These are phyloP conservation scores for Penicillium brasilianum DNA, from an alignment of 2,329 filamentous ascomycete species.

Conservation along the genomic window DNA sequence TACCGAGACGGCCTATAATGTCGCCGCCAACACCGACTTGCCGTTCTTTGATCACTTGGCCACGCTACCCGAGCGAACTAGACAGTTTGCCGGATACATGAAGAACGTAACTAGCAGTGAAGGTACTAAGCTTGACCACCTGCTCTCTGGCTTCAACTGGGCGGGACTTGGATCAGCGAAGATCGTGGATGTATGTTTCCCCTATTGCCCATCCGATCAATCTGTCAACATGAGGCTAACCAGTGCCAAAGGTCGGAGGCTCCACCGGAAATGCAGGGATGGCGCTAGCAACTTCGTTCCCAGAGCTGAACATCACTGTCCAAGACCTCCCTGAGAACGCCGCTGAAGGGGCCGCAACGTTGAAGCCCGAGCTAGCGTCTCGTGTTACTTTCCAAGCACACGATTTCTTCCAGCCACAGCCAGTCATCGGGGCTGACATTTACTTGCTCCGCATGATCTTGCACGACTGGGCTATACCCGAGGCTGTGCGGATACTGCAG, in stretches of 20 bases:
- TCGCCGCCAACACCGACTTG: neutral
- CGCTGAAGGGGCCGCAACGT: neutral
- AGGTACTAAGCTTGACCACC: neutral
- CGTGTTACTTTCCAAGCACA: slow-evolving; percentile 10
- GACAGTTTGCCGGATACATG: slow-evolving; percentile 1
- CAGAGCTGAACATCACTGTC: neutral
- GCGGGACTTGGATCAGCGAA: neutral
- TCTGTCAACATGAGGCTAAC: neutral
- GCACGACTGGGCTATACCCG: slow-evolving; percentile 15
- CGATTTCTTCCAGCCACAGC: slow-evolving; percentile 14
- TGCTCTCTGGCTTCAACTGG: neutral
- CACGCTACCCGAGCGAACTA: slow-evolving; percentile 23
- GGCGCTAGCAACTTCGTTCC: neutral
- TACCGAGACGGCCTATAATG: neutral
- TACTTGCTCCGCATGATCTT: slow-evolving; percentile 21
- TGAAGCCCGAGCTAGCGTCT: neutral
- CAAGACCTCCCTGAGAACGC: slow-evolving; percentile 2
- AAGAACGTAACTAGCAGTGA: neutral
- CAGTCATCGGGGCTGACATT: slow-evolving; percentile 16
- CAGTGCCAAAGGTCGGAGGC: neutral
- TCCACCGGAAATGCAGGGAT: neutral
- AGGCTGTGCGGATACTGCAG: neutral
- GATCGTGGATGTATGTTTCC: neutral
- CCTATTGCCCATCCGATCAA: neutral
- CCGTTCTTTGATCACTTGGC: neutral